Evolutionary conservation across 2,329 filamentous ascomycete species (phyloP).

Genomic region (Trichophyton benhamiae): DNA sequence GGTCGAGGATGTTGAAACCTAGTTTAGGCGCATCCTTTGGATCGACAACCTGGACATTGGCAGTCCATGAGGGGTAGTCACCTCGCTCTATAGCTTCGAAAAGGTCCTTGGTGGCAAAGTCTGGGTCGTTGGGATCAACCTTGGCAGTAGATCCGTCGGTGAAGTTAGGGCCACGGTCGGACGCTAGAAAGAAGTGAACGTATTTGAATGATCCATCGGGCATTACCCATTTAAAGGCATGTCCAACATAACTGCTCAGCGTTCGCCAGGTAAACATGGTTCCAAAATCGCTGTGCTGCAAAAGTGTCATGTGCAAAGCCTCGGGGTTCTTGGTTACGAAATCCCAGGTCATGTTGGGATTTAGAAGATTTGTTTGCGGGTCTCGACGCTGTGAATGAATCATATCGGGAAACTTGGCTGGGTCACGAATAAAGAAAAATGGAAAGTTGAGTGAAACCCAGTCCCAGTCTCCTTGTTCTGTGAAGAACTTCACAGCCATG

Average conservation of each 20-base stretch:
- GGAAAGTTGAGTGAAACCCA: constrained; percentile 52
- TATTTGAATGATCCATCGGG: constrained; percentile 50
- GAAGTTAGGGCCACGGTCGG: constrained; percentile 31
- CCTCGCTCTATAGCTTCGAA: constrained; percentile 48
- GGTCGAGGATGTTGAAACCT: constrained; percentile 43
- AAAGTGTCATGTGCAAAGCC: constrained; percentile 3
- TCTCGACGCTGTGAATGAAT: constrained; percentile 5
- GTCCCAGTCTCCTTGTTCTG: constrained; percentile 54
- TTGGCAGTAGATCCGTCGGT: constrained; percentile 41
- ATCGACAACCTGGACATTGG: constrained; percentile 44
- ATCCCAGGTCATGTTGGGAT: constrained; percentile 7
- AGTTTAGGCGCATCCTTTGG: constrained; percentile 39
- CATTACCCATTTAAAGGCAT: constrained; percentile 8
- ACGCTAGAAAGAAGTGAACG: constrained; percentile 43
- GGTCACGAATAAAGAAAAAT: constrained; percentile 21
- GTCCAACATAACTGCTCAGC: constrained; percentile 3
- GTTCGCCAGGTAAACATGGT: constrained; percentile 7
- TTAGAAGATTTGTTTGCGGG: constrained; percentile 2
- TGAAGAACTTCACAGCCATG: constrained; percentile 50
- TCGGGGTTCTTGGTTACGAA: constrained; percentile 3
- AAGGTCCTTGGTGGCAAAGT: constrained; percentile 48
- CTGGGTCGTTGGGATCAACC: constrained; percentile 44
- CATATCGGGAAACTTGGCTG: constrained; percentile 3
- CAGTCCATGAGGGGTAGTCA: constrained; percentile 46
- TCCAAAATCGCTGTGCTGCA: constrained; percentile 4